A percentile compares a stretch with the other conserved stretches of the same genome.
These are phyloP conservation scores for Cladobotryum protrusum DNA, from an alignment of 2,329 filamentous ascomycete genomes.

Conservation along the genomic window DNA sequence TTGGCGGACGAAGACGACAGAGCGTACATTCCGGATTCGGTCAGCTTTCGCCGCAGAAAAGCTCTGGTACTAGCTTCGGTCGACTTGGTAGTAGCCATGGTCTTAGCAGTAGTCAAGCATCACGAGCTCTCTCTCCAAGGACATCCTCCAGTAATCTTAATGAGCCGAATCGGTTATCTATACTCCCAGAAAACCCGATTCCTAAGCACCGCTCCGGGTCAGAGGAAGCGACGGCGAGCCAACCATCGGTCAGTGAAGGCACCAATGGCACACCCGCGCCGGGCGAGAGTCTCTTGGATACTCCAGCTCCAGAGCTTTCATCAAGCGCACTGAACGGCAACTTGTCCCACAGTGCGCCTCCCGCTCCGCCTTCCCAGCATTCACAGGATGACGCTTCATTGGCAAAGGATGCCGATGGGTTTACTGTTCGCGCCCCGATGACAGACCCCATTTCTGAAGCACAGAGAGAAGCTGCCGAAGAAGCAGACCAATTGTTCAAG, in stretches of 20 bases:
- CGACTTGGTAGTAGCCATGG: constrained; percentile 61
- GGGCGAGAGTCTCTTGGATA: constrained; percentile 24
- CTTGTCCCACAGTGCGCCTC: constrained; percentile 42
- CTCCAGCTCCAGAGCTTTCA: constrained; percentile 19
- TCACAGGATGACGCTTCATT: constrained; percentile 22
- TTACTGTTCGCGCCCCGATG: constrained; percentile 59
- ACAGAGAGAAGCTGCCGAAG: constrained; percentile 56
- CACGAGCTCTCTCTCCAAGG: constrained; percentile 44
- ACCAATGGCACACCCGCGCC: constrained; percentile 38
- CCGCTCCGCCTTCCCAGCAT: constrained; percentile 43
- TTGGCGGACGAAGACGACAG: constrained; percentile 55
- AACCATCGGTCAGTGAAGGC: constrained; percentile 31
- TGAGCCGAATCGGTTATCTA: constrained; percentile 48
- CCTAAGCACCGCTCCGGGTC: constrained; percentile 23
- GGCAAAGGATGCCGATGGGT: constrained; percentile 64
- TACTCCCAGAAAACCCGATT: constrained; percentile 52
- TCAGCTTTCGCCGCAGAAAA: constrained; percentile 50
- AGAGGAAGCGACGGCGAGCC: constrained; percentile 20
- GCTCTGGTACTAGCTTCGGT: constrained; percentile 47
- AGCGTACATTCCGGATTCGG: constrained; percentile 59
- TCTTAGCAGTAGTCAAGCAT: constrained; percentile 13
- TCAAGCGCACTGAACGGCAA: constrained; percentile 43
- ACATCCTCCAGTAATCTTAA: constrained; percentile 54
- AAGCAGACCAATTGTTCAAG: constrained; percentile 64
- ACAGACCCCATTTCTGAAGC: constrained; percentile 66